phyloP scores from a whole-genome alignment of 2,329 filamentous ascomycete species.

The Colletotrichum tamarilloi region DNA sequence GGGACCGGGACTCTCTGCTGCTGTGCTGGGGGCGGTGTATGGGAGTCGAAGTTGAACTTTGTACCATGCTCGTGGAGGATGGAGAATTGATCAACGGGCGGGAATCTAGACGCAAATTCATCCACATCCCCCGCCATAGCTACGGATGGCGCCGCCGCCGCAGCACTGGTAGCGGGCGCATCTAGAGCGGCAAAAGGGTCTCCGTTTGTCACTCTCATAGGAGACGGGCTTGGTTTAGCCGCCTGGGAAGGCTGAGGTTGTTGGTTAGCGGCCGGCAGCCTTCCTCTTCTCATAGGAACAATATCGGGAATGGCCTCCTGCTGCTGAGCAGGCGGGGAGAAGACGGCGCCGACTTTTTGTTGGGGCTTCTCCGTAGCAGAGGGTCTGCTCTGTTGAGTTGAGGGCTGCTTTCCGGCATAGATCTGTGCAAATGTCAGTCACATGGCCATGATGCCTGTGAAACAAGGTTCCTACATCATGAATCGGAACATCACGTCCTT shows the following conservation, averaged over 20 bases:
- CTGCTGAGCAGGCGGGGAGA: constrained; percentile 78
- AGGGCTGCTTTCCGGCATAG: constrained; percentile 72
- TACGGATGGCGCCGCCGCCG: constrained; percentile 40
- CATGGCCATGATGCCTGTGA: constrained; percentile 26
- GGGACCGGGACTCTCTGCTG: constrained; percentile 69
- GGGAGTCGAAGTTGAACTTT: constrained; percentile 84
- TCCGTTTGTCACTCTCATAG: constrained; percentile 73
- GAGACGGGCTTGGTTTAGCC: constrained; percentile 73
- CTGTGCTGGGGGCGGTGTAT: constrained; percentile 59
- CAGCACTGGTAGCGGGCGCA: constrained; percentile 59
- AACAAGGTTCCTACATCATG: constrained; percentile 76
- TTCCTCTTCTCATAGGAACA: constrained; percentile 90
- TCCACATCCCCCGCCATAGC: constrained; percentile 64
- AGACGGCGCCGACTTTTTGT: constrained; percentile 80
- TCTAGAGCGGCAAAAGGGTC: constrained; percentile 96
- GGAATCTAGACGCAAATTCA: constrained; percentile 87
- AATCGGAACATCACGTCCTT: constrained; percentile 86
- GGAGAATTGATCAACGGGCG: constrained; percentile 92
- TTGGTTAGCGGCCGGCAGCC: constrained; percentile 63
- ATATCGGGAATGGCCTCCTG: constrained; percentile 86
- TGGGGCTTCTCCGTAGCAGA: constrained; percentile 64
- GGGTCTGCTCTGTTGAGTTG: constrained; percentile 66
- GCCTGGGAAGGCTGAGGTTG: constrained; percentile 52
- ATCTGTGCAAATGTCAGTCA: constrained; percentile 64
- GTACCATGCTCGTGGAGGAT: constrained; percentile 85